Conservation (phyloP, 805 yeast species). For the Danielia oregonensis region DNA sequence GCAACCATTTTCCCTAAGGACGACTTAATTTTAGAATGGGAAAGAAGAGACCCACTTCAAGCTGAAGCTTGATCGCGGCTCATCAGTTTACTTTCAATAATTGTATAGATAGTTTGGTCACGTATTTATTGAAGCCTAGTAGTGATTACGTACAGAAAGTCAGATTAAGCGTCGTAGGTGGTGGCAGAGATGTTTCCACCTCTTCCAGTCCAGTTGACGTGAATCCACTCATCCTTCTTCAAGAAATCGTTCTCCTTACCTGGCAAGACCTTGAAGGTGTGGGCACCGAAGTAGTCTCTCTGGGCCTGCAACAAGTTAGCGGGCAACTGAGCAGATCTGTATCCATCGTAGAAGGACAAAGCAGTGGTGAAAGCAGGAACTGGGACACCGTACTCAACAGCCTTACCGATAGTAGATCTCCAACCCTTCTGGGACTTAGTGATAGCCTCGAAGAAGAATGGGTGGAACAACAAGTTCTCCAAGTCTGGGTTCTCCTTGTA, state of each 20-base stretch:
- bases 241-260: conserved; percentile 71
- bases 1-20: conserved; percentile 98
- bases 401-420: conserved; percentile 82
- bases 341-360: conserved; percentile 96
- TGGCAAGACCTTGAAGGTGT: conserved; percentile 94
- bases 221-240: conserved; percentile 81
- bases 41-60: conserved; percentile 53
- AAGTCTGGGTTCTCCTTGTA: conserved; percentile 90
- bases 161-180: conserved; percentile 78
- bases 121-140: not conserved
- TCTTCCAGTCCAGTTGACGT: conserved; percentile 98
- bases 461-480: conserved; percentile 93
- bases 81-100: conserved; percentile 1
- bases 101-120: not conserved
- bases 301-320: conserved; percentile 99
- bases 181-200: conserved; percentile 98
- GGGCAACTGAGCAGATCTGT: conserved; percentile 92
- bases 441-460: conserved; percentile 90
- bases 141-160: not conserved
- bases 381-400: conserved; percentile 87
- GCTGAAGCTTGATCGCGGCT: not conserved
- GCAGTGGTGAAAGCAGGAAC: conserved; percentile 98
- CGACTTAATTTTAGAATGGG: conserved; percentile 79
- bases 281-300: conserved; percentile 99
- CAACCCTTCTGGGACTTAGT: conserved; percentile 92